These are phyloP conservation scores for Diutina scorzettiae DNA, from an alignment of 1,139 yeast species.

Conservation along the genomic window DNA sequence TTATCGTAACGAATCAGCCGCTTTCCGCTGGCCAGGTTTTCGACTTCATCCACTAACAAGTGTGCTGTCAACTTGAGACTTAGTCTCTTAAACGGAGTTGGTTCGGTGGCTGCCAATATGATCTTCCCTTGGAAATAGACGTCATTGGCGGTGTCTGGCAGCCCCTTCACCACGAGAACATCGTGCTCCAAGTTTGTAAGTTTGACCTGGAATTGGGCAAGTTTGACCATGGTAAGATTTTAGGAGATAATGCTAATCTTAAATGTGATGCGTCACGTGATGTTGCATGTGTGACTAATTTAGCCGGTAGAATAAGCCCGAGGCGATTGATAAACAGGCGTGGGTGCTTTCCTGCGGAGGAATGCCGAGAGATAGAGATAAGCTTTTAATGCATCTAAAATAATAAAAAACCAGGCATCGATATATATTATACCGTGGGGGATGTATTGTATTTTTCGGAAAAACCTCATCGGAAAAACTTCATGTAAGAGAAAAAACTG, in stretches of 20 bases:
- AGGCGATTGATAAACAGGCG: too few species aligned
- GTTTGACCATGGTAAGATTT: constrained; percentile 7
- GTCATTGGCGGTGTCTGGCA: constrained; percentile 67
- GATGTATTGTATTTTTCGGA: too few species aligned
- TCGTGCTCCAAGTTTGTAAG: constrained; percentile 62
- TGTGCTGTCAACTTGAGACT: constrained; percentile 55
- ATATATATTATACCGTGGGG: too few species aligned
- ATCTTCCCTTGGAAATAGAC: constrained; percentile 66
- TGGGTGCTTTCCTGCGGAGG: too few species aligned
- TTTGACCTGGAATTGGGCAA: constrained; percentile 51
- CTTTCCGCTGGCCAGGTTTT: constrained; percentile 15
- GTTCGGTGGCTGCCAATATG: constrained; percentile 66
- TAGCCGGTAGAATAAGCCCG: too few species aligned
- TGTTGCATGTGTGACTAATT: too few species aligned
- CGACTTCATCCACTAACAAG: constrained; percentile 27
- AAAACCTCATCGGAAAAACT: too few species aligned
- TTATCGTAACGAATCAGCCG: constrained; percentile 43
- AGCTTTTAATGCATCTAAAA: too few species aligned
- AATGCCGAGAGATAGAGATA: too few species aligned
- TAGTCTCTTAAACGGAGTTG: constrained; percentile 54
- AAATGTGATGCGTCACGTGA: too few species aligned
- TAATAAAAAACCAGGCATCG: too few species aligned
- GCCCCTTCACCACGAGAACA: constrained; percentile 71
- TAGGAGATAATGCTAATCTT: too few species aligned
- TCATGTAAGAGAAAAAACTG: background rate